Percentiles rank a stretch among this genome's conserved stretches.
Evolutionary conservation across 1,139 yeast genomes (phyloP).

Genomic region (Maudiozyma humilis): DNA sequence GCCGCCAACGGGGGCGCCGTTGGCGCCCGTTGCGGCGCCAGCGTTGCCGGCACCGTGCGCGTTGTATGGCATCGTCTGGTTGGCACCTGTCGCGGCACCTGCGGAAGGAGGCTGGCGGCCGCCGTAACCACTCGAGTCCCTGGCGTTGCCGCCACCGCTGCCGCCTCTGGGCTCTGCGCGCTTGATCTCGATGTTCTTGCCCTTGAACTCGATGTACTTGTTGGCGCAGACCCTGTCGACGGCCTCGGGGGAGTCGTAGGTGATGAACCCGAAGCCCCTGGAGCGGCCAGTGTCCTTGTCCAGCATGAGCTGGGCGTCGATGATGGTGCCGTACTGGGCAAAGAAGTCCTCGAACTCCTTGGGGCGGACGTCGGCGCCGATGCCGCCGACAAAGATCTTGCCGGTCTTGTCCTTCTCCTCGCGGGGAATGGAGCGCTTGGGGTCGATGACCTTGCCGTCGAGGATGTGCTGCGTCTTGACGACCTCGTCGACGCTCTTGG

Average conservation of each 20-base stretch:
- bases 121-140: no score
- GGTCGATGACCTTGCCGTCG: slow-evolving; percentile 96
- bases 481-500: slow-evolving; percentile 80
- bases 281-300: slow-evolving; percentile 97
- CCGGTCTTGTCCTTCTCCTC: slow-evolving; percentile 98
- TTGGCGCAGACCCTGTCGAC: slow-evolving; percentile 85
- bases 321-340: slow-evolving; percentile 83
- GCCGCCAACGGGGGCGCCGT: slow-evolving; percentile 27
- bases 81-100: slow-evolving; percentile 30
- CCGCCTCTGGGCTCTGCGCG: slow-evolving; percentile 90
- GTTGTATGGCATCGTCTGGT: slow-evolving; percentile 17
- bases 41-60: slow-evolving; percentile 8
- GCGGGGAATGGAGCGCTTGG: slow-evolving; percentile 94
- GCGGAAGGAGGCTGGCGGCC: no score
- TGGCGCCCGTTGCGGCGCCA: slow-evolving; percentile 3
- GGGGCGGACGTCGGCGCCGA: slow-evolving; percentile 91
- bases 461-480: slow-evolving; percentile 80
- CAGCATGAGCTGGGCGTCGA: slow-evolving; percentile 95
- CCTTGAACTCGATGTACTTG: slow-evolving; percentile 75
- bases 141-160: no score
- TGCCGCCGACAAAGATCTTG: slow-evolving; percentile 96
- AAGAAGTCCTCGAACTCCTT: slow-evolving; percentile 83
- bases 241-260: slow-evolving; percentile 92
- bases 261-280: slow-evolving; percentile 95
- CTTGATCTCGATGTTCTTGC: slow-evolving; percentile 89